These are phyloP conservation scores for Ophiostoma piceae DNA, from an alignment of 2,329 filamentous ascomycete species.

Conservation along the genomic window DNA sequence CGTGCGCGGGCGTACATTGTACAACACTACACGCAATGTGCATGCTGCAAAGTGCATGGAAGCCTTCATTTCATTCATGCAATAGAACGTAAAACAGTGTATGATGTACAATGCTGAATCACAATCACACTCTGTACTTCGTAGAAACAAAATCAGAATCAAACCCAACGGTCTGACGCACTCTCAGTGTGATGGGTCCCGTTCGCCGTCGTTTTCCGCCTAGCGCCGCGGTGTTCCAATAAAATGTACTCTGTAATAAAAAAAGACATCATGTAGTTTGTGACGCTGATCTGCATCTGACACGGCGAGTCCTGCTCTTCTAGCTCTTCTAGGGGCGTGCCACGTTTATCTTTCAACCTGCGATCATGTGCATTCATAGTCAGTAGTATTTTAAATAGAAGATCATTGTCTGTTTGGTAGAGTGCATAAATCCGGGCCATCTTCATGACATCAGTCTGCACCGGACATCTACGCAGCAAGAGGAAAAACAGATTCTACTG, in stretches of 20 bases:
- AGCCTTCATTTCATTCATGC: not conserved
- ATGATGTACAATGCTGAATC: not conserved
- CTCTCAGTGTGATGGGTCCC: not conserved
- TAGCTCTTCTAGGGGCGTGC: not conserved
- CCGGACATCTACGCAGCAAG: not conserved
- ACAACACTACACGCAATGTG: not conserved
- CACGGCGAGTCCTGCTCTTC: not conserved
- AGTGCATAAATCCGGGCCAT: not conserved
- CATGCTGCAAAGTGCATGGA: not conserved
- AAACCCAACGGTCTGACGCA: conserved; percentile 13
- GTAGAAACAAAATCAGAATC: not conserved
- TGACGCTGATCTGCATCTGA: not conserved
- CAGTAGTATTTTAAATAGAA: not conserved
- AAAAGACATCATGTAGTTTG: not conserved
- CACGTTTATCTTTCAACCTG: not conserved
- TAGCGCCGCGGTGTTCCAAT: not conserved
- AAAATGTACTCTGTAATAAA: no score
- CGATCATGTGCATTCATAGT: not conserved
- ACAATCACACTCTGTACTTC: not conserved
- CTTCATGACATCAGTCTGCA: not conserved
- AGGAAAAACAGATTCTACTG: not conserved
- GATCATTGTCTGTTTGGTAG: not conserved
- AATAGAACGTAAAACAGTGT: not conserved
- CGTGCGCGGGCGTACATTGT: not conserved
- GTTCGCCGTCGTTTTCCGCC: conserved; percentile 4